Evolutionary conservation across 345 rosid species (phyloP).

Genomic region (Salix brachista): DNA sequence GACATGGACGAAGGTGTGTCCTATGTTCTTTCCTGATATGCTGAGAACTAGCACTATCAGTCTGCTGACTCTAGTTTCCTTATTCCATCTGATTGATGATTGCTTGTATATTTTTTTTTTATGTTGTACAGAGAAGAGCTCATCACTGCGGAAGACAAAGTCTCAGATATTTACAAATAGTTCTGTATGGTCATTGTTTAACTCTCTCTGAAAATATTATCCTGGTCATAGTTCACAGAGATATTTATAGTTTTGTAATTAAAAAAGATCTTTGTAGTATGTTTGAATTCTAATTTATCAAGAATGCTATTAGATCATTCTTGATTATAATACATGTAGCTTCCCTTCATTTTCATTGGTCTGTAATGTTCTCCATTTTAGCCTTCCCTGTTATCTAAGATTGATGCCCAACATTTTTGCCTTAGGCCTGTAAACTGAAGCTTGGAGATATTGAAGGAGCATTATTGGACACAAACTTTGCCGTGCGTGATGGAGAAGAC

Average conservation of each 20-base stretch:
- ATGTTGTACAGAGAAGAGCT: constrained; percentile 54
- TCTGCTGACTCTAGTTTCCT: background rate
- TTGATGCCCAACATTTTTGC: background rate
- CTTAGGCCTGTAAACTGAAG: constrained; percentile 82
- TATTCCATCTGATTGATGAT: background rate
- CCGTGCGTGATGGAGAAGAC: constrained; percentile 75
- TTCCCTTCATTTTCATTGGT: background rate
- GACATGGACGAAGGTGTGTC: constrained; percentile 72
- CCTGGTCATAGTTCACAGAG: background rate
- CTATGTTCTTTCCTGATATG: background rate
- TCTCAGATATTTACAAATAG: constrained; percentile 81
- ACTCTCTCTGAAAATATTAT: background rate
- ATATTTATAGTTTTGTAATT: background rate
- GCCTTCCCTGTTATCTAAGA: background rate
- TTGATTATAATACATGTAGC: background rate
- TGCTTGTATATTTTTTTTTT: background rate
- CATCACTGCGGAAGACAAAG: constrained; percentile 67
- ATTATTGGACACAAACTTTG: constrained; percentile 70
- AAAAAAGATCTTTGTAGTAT: background rate
- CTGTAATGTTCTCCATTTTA: background rate
- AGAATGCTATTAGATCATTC: background rate
- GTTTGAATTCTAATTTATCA: background rate
- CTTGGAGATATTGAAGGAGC: constrained; percentile 83
- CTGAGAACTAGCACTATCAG: background rate
- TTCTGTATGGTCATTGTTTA: constrained; percentile 48